Base-by-base conservation (phyloP, 768 basidiomycete genomes). In the Gautieria morchelliformis region DNA sequence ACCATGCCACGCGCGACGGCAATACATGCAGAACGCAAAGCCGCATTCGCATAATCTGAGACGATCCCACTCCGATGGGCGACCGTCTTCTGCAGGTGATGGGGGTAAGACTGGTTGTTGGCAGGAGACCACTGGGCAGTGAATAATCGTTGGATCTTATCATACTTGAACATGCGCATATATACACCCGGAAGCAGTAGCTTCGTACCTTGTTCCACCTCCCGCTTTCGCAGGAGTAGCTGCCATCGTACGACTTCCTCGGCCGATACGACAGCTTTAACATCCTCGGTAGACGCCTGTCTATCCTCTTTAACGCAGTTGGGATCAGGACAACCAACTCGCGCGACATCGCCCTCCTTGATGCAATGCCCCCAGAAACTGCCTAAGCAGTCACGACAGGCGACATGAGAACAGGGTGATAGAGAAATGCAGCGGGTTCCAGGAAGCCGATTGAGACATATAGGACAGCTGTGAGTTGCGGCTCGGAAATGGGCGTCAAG, bases 1-100 rank as follows among this genome's bases (percentile, higher is more conserved):
- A 1, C 93, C 93, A 66, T 95, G 93, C 92, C 93, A 95, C 50
- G 87, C 86, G 45, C 83, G 78, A 61, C 78, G 79, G 67, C 93
- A 96, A 62, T 87, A 86, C 3, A 82, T 78, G 69, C 93, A 94
- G 66, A 94, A 94, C 0, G 84, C 84, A 69, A 81, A 93, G 4
- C 72, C 72, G 66, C 93, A 95, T 4, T 78, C 70, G 63, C 93
- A 94, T 39, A 78, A 79, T 52, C 93, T 79, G 48, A 93, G 76
- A 53, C 83, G 74, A 30, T 79, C 83, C 83, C 85, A 93, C 14
- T 81, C 78, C 1, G 82, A 78, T 39, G 81, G 82, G n/a, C 81
- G 76, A 33, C 79, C 75, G 1, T 68, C 67, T 40, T 68, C 72
- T 33, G 59, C 68, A 30, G 69, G 69, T 27, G 55, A 63, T 10